Conservation (phyloP, 225 moss, liverwort and hornwort species). For the Polytrichum formosum region DNA sequence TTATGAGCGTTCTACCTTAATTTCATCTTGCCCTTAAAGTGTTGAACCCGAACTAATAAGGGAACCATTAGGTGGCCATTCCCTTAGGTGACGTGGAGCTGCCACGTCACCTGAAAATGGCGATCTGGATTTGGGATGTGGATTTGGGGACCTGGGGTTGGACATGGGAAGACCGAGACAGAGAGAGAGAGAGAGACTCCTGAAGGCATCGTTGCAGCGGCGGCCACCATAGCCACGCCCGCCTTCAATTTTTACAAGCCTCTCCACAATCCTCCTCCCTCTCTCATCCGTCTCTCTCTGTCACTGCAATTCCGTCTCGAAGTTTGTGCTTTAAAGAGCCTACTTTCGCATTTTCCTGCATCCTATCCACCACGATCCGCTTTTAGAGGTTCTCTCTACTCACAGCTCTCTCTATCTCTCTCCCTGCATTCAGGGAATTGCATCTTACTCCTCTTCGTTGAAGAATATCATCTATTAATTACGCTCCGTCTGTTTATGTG, state of each 20-base stretch:
- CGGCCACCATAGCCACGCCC: conserved; percentile 1
- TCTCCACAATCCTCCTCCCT: background rate
- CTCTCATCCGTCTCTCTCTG: background rate
- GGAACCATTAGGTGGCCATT: no score
- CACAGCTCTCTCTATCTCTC: no score
- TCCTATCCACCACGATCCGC: background rate
- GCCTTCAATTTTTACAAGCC: background rate
- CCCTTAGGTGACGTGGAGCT: no score
- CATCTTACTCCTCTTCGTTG: no score
- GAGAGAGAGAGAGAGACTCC: background rate
- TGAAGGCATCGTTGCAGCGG: background rate
- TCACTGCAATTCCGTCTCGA: background rate
- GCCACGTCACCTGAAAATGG: no score
- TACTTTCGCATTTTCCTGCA: background rate
- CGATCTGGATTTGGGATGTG: background rate
- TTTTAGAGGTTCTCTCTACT: background rate
- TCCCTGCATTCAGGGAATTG: no score
- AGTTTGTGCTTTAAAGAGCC: background rate
- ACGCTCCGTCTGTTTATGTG: no score
- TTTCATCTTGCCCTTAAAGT: no score
- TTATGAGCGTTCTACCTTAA: no score
- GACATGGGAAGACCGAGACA: background rate
- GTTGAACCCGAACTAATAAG: no score
- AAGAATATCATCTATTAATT: no score
- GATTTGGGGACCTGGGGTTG: background rate